Base-by-base conservation (phyloP, 2,329 filamentous ascomycete species). In the Neonectria coccinea region DNA sequence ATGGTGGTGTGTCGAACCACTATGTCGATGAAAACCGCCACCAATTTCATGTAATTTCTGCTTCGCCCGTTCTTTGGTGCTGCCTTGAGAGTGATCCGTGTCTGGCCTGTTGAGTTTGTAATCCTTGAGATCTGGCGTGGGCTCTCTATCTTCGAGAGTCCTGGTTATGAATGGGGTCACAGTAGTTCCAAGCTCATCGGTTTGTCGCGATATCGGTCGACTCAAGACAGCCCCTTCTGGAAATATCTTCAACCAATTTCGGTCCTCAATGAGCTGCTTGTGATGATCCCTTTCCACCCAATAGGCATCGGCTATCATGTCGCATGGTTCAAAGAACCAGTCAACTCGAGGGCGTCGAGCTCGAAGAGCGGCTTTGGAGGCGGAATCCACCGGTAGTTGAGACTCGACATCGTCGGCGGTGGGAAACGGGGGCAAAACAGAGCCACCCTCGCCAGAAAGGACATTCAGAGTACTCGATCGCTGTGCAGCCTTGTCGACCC, bases 251-350 rank as follows among this genome's bases (percentile, higher is more conserved):
- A 87, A 86, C 74, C 93, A 93, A 72, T 92, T 83, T 14, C 89
- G 88, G 77, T 97, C 92, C 75, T 97, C 92, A 45, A 97, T 91
- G 29, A 94, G 83, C 56, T 85, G 85, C 76, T 94, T 97, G 78
- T 97, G 94, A 62, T 90, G 84, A 33, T 87, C 88, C 73, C 94
- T 89, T 76, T 97, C 93, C 22, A 97, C 81, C 96, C 96, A 99
- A 74, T 94, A 93, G 1, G 91, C 85, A 80, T 99, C 96, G 5
- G 94, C 94, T 51, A 98, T 82, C 77, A 97, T 86, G 76, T 98
- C 94, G 60, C 92, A 90, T 0, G 95, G 92, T 48, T 91, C 88
- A 18, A 94, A 88, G 42, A 88, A 86, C 96, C 96, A 98, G 74
- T 97, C 94, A 25, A 94, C 89, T 64, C 92, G 88, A 1, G 92